Percentiles rank a stretch among this genome's conserved stretches.
Evolutionary conservation across 1,284 basidiomycete species (phyloP).

Genomic region (Puccinia horiana): DNA sequence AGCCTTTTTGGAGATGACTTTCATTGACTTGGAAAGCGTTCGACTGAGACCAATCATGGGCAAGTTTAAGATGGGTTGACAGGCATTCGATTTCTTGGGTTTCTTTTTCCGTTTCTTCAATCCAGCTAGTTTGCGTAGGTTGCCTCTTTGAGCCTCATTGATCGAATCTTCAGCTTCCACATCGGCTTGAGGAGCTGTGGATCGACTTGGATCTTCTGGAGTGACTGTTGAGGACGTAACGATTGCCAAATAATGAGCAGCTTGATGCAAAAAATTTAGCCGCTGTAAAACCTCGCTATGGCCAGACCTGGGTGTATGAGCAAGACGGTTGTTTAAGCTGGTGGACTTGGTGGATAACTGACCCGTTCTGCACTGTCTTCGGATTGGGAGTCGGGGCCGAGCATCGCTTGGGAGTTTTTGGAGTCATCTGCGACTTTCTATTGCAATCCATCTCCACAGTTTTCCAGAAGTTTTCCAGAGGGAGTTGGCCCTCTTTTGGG

Average conservation of each 20-base stretch:
- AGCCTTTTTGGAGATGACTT: conserved; percentile 36
- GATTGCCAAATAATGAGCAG: conserved; percentile 35
- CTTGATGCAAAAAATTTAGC: conserved; percentile 39
- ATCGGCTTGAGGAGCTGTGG: not conserved
- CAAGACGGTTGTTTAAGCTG: not conserved
- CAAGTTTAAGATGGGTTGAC: not conserved
- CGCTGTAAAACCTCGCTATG: conserved; percentile 38
- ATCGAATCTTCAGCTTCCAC: not conserved
- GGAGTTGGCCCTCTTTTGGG: too few species aligned
- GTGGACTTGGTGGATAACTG: not conserved
- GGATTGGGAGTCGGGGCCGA: not conserved
- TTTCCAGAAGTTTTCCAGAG: too few species aligned
- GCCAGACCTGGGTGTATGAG: not conserved
- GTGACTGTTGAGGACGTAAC: not conserved
- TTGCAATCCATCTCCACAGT: too few species aligned
- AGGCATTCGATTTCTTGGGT: not conserved
- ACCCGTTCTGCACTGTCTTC: conserved; percentile 3
- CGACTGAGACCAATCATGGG: conserved; percentile 41
- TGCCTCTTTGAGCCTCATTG: not conserved
- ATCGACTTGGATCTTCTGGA: not conserved
- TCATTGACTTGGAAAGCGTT: conserved; percentile 26
- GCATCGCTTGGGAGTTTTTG: not conserved
- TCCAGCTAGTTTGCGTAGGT: not conserved
- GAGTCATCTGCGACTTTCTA: not conserved
- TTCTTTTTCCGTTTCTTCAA: not conserved